Percentiles rank a stretch among this genome's conserved stretches.
Conservation (phyloP, 345 rosid species). For the Bruguiera parviflora region DNA sequence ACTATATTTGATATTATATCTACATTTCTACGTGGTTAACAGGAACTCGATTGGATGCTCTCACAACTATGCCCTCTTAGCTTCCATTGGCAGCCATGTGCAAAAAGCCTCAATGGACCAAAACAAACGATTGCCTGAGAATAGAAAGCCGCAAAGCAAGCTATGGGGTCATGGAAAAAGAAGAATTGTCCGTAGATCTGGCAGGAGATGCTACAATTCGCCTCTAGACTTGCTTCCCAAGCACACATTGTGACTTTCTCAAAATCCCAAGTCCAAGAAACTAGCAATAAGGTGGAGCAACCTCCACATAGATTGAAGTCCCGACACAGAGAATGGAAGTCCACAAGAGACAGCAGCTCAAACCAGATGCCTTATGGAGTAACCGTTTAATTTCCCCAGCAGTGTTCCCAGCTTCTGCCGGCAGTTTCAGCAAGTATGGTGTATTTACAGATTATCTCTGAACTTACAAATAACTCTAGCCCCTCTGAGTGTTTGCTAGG, state of each 20-base stretch:
- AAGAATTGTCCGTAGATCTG: conserved; percentile 14
- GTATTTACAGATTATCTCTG: conserved; percentile 24
- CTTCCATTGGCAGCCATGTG: not conserved
- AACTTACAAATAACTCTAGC: not conserved
- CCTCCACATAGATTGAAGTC: not conserved
- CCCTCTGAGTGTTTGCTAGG: conserved; percentile 23
- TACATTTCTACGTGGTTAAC: not conserved
- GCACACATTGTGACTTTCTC: not conserved
- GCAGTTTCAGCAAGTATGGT: conserved; percentile 21
- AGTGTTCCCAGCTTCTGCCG: conserved; percentile 13
- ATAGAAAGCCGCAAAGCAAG: not conserved
- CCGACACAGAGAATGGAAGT: not conserved
- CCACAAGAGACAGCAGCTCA: conserved; percentile 9
- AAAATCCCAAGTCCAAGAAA: not conserved
- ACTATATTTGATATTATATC: not conserved
- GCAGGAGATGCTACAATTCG: conserved; percentile 2
- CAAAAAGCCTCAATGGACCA: conserved; percentile 1
- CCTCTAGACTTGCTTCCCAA: conserved; percentile 9
- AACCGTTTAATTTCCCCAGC: conserved; percentile 27
- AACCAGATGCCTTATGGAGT: conserved; percentile 18
- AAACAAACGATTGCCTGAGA: not conserved
- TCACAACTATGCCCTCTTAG: not conserved
- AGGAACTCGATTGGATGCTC: not conserved
- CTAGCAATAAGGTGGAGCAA: conserved; percentile 13
- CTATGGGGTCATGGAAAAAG: not conserved